Conservation (phyloP, 257 asterid genomes). For the Solanum piurae region DNA sequence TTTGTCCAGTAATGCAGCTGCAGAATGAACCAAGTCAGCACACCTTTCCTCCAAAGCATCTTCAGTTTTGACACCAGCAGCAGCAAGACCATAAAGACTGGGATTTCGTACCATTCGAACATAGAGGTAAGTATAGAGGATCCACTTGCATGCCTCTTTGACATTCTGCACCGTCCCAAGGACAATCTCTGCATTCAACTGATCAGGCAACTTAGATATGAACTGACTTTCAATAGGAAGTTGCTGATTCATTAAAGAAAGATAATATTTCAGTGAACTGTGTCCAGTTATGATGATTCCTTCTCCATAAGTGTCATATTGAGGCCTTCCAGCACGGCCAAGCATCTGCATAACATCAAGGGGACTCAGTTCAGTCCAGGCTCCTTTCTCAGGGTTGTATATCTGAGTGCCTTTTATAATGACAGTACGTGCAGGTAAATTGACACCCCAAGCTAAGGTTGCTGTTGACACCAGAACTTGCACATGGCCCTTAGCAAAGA, state of each 20-base stretch:
- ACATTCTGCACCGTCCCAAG: constrained; percentile 35
- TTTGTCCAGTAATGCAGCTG: constrained; percentile 26
- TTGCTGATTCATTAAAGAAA: constrained; percentile 34
- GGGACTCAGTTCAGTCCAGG: constrained; percentile 33
- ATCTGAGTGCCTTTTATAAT: constrained; percentile 36
- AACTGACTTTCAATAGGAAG: constrained; percentile 36
- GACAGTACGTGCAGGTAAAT: constrained; percentile 33
- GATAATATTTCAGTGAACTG: constrained; percentile 23
- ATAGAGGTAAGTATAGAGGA: constrained; percentile 27
- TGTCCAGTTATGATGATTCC: constrained; percentile 31
- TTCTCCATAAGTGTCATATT: constrained; percentile 26
- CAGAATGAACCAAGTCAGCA: constrained; percentile 32
- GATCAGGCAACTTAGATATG: constrained; percentile 31
- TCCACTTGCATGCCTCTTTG: constrained; percentile 31
- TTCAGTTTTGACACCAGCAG: constrained; percentile 16
- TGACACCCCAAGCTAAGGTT: constrained; percentile 38
- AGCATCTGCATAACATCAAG: constrained; percentile 40
- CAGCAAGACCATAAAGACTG: constrained; percentile 21
- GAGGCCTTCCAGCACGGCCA: constrained; percentile 43
- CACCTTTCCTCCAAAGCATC: constrained; percentile 17
- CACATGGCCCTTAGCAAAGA: constrained; percentile 21
- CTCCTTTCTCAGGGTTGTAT: constrained; percentile 33
- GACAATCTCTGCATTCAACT: constrained; percentile 36
- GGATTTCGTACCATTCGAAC: constrained; percentile 30
- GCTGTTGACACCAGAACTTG: constrained; percentile 37